These are phyloP conservation scores for Waitea zeae DNA, from an alignment of 1,284 basidiomycete species.

Conservation along the genomic window DNA sequence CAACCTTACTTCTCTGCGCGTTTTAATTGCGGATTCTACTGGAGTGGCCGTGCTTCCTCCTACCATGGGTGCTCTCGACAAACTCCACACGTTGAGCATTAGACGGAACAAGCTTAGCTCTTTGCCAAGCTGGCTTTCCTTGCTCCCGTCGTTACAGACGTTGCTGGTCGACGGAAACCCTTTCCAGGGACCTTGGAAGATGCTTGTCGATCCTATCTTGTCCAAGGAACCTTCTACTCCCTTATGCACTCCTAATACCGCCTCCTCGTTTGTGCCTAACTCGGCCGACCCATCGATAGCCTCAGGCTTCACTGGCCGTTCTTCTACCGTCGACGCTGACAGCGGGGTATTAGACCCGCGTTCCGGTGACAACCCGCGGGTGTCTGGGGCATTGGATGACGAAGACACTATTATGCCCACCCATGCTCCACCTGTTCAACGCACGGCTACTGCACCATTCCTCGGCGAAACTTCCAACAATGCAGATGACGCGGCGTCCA, in stretches of 20 bases:
- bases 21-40: conserved; percentile 82
- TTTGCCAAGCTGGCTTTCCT: conserved; percentile 89
- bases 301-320: no score
- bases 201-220: conserved; percentile 69
- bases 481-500: no score
- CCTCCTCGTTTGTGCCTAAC: conserved; percentile 41
- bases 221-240: conserved; percentile 21
- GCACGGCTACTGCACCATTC: no score
- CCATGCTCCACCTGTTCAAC: no score
- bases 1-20: conserved; percentile 59
- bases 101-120: conserved; percentile 77
- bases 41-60: conserved; percentile 62
- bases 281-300: conserved; percentile 54
- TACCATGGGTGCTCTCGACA: conserved; percentile 47
- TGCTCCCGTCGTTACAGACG: conserved; percentile 68
- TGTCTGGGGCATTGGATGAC: no score
- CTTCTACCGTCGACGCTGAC: no score
- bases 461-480: no score
- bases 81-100: conserved; percentile 75
- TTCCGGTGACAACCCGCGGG: no score
- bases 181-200: conserved; percentile 83
- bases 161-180: conserved; percentile 88
- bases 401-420: no score
- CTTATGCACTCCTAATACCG: conserved; percentile 11
- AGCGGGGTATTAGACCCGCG: no score